phyloP scores from a whole-genome alignment of 139 green algal species.

The Diplosphaera chodatii region DNA sequence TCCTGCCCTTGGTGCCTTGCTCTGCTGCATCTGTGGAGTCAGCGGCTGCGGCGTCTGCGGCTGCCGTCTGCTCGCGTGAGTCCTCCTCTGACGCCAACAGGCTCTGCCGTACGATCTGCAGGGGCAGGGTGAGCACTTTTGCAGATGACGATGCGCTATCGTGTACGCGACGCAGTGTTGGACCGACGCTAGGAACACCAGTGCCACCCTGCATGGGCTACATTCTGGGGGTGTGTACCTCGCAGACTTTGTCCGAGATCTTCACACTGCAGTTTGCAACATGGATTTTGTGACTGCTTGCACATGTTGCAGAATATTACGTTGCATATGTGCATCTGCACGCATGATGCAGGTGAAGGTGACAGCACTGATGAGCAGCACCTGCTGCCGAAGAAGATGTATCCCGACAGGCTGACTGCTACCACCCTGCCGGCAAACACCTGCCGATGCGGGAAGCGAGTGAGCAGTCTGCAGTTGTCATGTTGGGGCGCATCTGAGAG shows the following conservation, averaged over 20 bases:
- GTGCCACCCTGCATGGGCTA: no score
- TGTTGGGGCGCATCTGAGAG: no score
- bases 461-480: no score
- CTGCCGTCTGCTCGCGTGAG: background rate
- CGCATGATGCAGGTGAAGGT: no score
- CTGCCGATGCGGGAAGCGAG: no score
- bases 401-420: constrained; percentile 56
- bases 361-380: background rate
- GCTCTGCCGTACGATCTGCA: constrained; percentile 2
- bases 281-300: no score
- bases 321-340: no score
- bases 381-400: constrained; percentile 78
- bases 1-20: constrained; percentile 8
- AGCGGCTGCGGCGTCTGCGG: constrained; percentile 7
- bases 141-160: no score
- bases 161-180: no score
- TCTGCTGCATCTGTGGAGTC: constrained; percentile 8
- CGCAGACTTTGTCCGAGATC: constrained; percentile 43
- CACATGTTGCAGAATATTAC: no score
- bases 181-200: no score
- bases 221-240: no score
- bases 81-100: background rate
- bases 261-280: constrained; percentile 24
- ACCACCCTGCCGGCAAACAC: constrained; percentile 33
- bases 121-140: background rate